A percentile compares a stretch with the other conserved stretches of the same genome.
Conservation (phyloP, 169 alveolate species). For the Theileria annulata region DNA sequence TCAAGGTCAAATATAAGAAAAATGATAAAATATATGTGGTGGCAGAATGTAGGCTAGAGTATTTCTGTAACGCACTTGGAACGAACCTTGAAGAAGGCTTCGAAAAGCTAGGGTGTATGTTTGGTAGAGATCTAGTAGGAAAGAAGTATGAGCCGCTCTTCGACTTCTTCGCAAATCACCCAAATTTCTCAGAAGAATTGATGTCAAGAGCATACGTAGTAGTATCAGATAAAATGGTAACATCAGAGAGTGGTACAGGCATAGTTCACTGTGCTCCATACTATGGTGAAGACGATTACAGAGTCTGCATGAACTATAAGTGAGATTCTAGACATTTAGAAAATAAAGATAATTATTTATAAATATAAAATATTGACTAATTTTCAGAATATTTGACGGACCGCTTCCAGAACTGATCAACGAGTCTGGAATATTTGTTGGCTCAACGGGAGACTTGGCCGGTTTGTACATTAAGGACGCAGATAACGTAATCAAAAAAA, state of each 20-base stretch:
- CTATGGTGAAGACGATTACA: conserved; percentile 95
- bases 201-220: conserved; percentile 71
- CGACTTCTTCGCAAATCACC: conserved; percentile 44
- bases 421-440: conserved; percentile 87
- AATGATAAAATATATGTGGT: conserved; percentile 77
- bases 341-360: neutral
- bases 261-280: conserved; percentile 97
- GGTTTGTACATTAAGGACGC: conserved; percentile 95
- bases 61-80: conserved; percentile 72
- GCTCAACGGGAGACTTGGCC: conserved; percentile 78
- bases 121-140: conserved; percentile 87
- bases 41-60: conserved; percentile 85
- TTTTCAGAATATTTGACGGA: conserved; percentile 33
- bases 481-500: conserved; percentile 88
- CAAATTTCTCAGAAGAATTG: conserved; percentile 76
- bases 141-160: conserved; percentile 90
- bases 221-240: conserved; percentile 90
- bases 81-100: conserved; percentile 61
- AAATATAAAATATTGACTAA: neutral
- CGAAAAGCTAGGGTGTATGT: conserved; percentile 74
- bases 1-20: conserved; percentile 78
- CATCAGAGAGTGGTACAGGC: conserved; percentile 94
- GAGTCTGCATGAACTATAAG: conserved; percentile 73
- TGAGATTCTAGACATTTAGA: conserved; percentile 40
- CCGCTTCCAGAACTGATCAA: conserved; percentile 91